Conservation (phyloP, 2,329 filamentous ascomycete species). For the Colletotrichum agaves region DNA sequence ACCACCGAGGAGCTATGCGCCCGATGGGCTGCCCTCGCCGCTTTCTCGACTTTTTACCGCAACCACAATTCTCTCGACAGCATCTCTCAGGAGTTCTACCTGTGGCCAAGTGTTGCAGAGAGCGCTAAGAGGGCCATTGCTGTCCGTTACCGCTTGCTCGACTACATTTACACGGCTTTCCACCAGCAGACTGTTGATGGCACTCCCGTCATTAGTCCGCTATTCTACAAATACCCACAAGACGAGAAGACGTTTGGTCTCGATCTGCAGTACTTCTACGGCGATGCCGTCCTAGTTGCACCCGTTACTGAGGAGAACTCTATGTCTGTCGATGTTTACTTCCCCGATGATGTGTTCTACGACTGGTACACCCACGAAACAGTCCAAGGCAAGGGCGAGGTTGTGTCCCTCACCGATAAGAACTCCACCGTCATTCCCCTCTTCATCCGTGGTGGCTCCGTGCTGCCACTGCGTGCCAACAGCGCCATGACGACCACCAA, state of each 20-base stretch:
- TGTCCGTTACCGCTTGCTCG: slow-evolving; percentile 81
- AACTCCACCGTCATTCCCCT: slow-evolving; percentile 69
- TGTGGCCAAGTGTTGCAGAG: slow-evolving; percentile 70
- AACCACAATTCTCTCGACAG: slow-evolving; percentile 69
- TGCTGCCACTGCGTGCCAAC: slow-evolving; percentile 69
- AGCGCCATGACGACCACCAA: slow-evolving; percentile 72
- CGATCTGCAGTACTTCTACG: slow-evolving; percentile 64
- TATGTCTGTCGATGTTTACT: slow-evolving; percentile 57
- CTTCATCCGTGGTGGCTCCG: slow-evolving; percentile 72
- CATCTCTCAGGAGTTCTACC: slow-evolving; percentile 74
- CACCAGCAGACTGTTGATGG: slow-evolving; percentile 69
- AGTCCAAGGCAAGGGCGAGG: slow-evolving; percentile 35
- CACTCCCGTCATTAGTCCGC: slow-evolving; percentile 72
- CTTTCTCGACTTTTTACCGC: slow-evolving; percentile 77
- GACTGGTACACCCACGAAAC: slow-evolving; percentile 60
- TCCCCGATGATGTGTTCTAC: slow-evolving; percentile 63
- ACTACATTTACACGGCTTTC: slow-evolving; percentile 82
- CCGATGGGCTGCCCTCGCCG: slow-evolving; percentile 76
- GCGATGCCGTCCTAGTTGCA: slow-evolving; percentile 58
- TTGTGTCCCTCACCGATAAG: slow-evolving; percentile 45
- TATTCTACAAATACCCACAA: slow-evolving; percentile 76
- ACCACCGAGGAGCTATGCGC: slow-evolving; percentile 73
- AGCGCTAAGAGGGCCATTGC: slow-evolving; percentile 76
- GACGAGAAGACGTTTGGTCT: slow-evolving; percentile 58
- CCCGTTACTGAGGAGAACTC: slow-evolving; percentile 59